Evolutionary conservation across 345 rosid genomes (phyloP).

Genomic region (Murraya koenigii): DNA sequence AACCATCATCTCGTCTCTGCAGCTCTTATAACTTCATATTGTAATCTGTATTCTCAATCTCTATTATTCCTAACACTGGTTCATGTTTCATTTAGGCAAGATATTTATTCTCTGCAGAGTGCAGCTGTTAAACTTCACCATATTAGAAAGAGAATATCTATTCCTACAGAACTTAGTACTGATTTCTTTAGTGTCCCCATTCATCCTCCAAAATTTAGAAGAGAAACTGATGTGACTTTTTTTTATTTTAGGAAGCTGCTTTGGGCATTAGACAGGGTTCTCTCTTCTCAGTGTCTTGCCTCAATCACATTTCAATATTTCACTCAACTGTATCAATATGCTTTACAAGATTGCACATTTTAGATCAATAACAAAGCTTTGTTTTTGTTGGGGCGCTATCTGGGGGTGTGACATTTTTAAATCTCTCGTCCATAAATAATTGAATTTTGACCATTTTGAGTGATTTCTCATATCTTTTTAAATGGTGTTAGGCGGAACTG

Average conservation of each 20-base stretch:
- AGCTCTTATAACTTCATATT: not conserved
- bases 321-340: not conserved
- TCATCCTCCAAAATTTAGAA: not conserved
- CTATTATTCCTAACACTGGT: not conserved
- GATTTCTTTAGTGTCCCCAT: not conserved
- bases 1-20: not conserved
- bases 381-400: not conserved
- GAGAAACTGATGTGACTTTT: not conserved
- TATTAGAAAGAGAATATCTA: not conserved
- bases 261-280: not conserved
- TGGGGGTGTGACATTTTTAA: not conserved
- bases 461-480: not conserved
- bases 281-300: not conserved
- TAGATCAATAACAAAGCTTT: not conserved
- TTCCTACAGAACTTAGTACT: not conserved
- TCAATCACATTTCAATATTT: not conserved
- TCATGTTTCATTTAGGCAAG: not conserved
- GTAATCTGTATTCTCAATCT: not conserved
- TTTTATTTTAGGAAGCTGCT: not conserved
- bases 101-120: not conserved
- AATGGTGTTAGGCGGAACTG: slow-evolving; percentile 47
- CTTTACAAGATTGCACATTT: not conserved
- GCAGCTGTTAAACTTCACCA: not conserved
- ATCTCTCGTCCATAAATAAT: not conserved
- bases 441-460: not conserved